A percentile compares a stretch with the other conserved stretches of the same genome.
These are phyloP conservation scores for Rhodotorula sp. DNA, from an alignment of 1,284 basidiomycete species.

Conservation along the genomic window DNA sequence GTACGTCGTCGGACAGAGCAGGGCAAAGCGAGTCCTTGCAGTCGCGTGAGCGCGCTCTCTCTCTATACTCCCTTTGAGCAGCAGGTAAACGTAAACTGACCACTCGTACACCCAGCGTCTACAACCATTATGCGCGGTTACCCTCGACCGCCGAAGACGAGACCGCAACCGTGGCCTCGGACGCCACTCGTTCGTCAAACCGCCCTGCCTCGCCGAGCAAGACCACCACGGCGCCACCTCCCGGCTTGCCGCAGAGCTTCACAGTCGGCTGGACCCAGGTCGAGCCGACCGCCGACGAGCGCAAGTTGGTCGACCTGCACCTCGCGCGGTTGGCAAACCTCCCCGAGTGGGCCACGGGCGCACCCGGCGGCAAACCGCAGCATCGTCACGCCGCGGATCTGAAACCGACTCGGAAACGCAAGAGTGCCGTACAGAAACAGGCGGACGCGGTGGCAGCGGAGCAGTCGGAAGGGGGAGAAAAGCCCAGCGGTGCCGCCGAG, in stretches of 20 bases:
- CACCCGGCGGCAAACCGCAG: background rate
- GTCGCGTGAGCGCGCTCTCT: constrained; percentile 66
- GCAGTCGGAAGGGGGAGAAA: background rate
- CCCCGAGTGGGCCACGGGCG: background rate
- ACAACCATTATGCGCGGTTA: constrained; percentile 74
- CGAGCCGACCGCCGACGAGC: constrained; percentile 20
- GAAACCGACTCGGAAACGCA: background rate
- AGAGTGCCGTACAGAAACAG: no score
- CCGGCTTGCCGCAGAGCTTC: background rate
- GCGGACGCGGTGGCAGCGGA: background rate
- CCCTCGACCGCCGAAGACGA: constrained; percentile 3
- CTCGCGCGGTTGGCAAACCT: background rate
- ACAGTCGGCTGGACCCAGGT: constrained; percentile 23
- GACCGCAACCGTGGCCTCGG: no score
- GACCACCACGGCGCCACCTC: constrained; percentile 41
- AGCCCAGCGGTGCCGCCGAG: background rate
- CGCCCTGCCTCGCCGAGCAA: background rate
- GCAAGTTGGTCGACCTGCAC: background rate
- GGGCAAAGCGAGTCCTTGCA: constrained; percentile 87
- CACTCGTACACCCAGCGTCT: constrained; percentile 61
- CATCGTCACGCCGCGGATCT: background rate
- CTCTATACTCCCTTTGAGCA: constrained; percentile 4
- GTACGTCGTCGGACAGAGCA: constrained; percentile 80
- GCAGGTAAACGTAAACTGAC: no score
- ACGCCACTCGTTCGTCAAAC: background rate